Evolutionary conservation across 1,284 basidiomycete genomes (phyloP).

Genomic region (Tylopilus sp.): DNA sequence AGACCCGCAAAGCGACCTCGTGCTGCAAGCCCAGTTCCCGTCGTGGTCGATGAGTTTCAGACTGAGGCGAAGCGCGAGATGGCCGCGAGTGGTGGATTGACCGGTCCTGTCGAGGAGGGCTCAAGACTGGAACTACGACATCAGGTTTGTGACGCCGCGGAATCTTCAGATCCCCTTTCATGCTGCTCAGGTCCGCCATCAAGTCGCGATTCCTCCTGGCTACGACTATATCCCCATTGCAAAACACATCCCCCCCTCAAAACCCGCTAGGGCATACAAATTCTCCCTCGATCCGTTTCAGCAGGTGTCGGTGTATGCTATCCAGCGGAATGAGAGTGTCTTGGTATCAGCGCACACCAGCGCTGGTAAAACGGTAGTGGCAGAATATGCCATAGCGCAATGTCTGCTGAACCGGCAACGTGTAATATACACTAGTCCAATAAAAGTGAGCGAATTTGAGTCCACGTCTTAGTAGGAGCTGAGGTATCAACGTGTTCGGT

Average conservation of each 20-base stretch:
- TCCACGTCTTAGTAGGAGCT: slow-evolving; percentile 19
- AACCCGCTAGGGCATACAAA: slow-evolving; percentile 91
- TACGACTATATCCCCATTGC: slow-evolving; percentile 92
- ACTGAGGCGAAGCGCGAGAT: slow-evolving; percentile 87
- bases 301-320: slow-evolving; percentile 89
- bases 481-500: slow-evolving; percentile 7
- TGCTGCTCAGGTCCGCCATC: slow-evolving; percentile 70
- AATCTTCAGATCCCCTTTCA: slow-evolving; percentile 2
- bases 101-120: slow-evolving; percentile 62
- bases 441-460: slow-evolving; percentile 71
- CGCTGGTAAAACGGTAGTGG: slow-evolving; percentile 98
- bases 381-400: slow-evolving; percentile 98
- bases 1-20: slow-evolving; percentile 26
- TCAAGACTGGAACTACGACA: slow-evolving; percentile 73
- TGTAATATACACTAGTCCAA: slow-evolving; percentile 99
- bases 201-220: slow-evolving; percentile 92
- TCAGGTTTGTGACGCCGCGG: slow-evolving; percentile 49
- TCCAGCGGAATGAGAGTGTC: slow-evolving; percentile 96
- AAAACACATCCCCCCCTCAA: slow-evolving; percentile 86
- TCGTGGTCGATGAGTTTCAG: slow-evolving; percentile 87
- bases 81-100: slow-evolving; percentile 78
- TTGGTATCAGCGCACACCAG: slow-evolving; percentile 99
- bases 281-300: slow-evolving; percentile 99
- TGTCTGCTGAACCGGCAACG: slow-evolving; percentile 90
- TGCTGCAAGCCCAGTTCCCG: slow-evolving; percentile 52